Conservation (phyloP, 768 basidiomycete genomes). For the Melanogaster broomeanus region DNA sequence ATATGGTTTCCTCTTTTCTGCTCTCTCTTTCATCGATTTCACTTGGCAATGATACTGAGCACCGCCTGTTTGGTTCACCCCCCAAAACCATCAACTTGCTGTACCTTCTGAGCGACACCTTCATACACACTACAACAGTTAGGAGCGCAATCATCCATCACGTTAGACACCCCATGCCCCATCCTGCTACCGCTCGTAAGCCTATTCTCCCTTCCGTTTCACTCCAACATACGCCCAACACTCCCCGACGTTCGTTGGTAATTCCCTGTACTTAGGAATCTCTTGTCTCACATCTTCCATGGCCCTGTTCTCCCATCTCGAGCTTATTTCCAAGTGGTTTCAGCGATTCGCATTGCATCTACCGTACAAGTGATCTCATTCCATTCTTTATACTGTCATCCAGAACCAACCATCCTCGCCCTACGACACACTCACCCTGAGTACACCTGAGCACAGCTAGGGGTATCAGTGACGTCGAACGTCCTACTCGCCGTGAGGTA, state of each 20-base stretch:
- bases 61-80: constrained; percentile 1
- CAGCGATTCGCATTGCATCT: constrained; percentile 8
- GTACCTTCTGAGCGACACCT: constrained; percentile 4
- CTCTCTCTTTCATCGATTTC: constrained; percentile 4
- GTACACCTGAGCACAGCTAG: constrained; percentile 1
- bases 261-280: constrained; percentile 27
- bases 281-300: constrained; percentile 11
- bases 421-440: not conserved
- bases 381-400: not conserved
- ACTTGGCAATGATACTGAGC: constrained; percentile 14
- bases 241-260: constrained; percentile 24
- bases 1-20: constrained; percentile 1
- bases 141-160: constrained; percentile 12
- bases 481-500: constrained; percentile 28
- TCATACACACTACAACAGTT: constrained; percentile 9
- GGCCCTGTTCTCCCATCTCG: not conserved
- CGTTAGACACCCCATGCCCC: constrained; percentile 13
- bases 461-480: constrained; percentile 7
- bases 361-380: constrained; percentile 12
- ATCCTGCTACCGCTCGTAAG: too few relatives aligned
- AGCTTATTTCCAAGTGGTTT: constrained; percentile 19
- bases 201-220: constrained; percentile 2
- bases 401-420: not conserved
- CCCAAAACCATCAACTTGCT: too few relatives aligned
- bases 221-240: constrained; percentile 7